Conservation (phyloP, 2,329 filamentous ascomycete species). For the Septoria petroselini region DNA sequence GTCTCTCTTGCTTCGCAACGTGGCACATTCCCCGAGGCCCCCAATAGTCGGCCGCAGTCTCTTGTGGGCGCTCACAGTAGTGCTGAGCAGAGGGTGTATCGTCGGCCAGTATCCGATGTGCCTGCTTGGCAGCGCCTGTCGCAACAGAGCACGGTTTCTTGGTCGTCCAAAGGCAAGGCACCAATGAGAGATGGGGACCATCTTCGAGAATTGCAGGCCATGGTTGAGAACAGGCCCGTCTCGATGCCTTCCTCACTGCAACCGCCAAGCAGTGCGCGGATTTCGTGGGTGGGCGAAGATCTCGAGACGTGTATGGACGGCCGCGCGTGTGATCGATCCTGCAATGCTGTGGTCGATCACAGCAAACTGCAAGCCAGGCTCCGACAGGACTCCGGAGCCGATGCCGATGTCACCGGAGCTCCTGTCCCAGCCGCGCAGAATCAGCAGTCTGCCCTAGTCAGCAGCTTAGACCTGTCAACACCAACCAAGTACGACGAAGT, state of each 20-base stretch:
- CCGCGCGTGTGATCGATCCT: not conserved
- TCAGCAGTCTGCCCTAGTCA: not conserved
- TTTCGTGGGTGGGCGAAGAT: slow-evolving; percentile 9
- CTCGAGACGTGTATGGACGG: slow-evolving; percentile 8
- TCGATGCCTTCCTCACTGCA: not conserved
- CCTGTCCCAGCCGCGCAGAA: not conserved
- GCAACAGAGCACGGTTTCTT: slow-evolving; percentile 5
- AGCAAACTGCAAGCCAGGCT: not conserved
- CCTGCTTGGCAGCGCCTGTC: slow-evolving; percentile 1
- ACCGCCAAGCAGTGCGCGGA: slow-evolving; percentile 5
- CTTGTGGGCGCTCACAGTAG: not conserved
- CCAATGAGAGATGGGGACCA: not conserved
- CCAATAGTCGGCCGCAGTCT: not conserved
- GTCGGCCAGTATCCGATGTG: not conserved
- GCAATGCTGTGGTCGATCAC: not conserved
- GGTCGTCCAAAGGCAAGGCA: slow-evolving; percentile 2
- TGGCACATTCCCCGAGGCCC: not conserved
- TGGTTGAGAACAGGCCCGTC: not conserved
- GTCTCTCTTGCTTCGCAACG: not conserved
- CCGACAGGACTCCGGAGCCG: slow-evolving; percentile 1
- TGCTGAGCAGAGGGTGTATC: not conserved
- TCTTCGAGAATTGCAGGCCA: not conserved
- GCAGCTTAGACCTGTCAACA: not conserved
- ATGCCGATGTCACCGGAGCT: not conserved
- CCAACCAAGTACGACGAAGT: not conserved